Base-by-base conservation (phyloP, 176 grass and related monocot genomes). In the Canna indica region DNA sequence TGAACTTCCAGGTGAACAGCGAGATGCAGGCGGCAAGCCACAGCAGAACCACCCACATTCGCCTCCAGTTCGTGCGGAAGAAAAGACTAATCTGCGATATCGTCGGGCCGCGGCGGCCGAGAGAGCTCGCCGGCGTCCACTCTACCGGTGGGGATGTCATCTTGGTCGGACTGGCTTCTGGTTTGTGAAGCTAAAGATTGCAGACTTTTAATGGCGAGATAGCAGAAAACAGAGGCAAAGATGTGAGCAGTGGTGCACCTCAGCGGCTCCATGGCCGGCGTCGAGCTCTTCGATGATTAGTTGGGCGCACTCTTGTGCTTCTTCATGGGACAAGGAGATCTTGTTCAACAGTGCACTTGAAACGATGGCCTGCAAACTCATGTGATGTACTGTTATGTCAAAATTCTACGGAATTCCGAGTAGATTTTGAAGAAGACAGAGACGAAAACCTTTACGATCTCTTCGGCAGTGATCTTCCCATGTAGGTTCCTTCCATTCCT, bases 1-100 rank as follows among this genome's bases (percentile, higher is more conserved):
- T 25, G 52, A 87, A 91, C 63, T 91, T 91, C 88, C 88, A 91
- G 35, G 69, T 59, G 64, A 91, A 91, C 34, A 91, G 84, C 32
- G 73, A 73, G 32, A 54, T 9, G 70, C 84, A 91, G 29, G 79
- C 69, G 27, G 60, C 72, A 27, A 87, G 70, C 88, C 88, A 91
- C 26, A 87, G 74, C 17, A 64, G 29, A 9, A 87, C 65, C 36
- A 82, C 48, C 85, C 79, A 87, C 14, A 59, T 52, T 62, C 73
- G 76, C 31, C 85, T 79, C 88, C 85, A 91, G 25, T 91, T 62
- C 28, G 88, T 73, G 34, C 59, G 75, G 46, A 91, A 74, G 46
- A 84, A 73, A 7, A 82, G 71, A 6, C 26, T 4, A 20, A 46
- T 25, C 44, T 36, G 20, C 35, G 76, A 70, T 13, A 63, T n/a